These are phyloP conservation scores for Phytophthora pistaciae DNA, from an alignment of 352 stramenopile genomes.

Conservation along the genomic window DNA sequence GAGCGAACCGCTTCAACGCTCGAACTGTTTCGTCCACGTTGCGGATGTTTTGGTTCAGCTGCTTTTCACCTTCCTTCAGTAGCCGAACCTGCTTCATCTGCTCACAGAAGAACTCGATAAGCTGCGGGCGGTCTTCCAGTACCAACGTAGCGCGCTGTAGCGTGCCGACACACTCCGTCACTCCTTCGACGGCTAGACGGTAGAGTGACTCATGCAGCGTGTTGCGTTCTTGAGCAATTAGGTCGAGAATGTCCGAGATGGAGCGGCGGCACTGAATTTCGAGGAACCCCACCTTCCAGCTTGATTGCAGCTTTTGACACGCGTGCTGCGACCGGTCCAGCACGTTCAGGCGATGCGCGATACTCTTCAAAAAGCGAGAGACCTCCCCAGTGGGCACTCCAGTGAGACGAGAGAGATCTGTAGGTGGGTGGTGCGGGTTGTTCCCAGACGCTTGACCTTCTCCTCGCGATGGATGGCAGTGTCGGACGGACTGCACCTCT, in stretches of 20 bases:
- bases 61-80: conserved; percentile 62
- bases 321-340: conserved; percentile 67
- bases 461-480: conserved; percentile 1
- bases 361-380: conserved; percentile 51
- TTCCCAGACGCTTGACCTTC: not conserved
- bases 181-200: conserved; percentile 42
- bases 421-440: conserved; percentile 1
- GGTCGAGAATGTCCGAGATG: conserved; percentile 68
- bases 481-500: conserved; percentile 50
- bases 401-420: conserved; percentile 40
- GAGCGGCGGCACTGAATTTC: conserved; percentile 76
- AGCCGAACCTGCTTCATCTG: conserved; percentile 69
- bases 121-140: conserved; percentile 73
- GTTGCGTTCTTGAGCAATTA: conserved; percentile 61
- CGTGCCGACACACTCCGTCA: conserved; percentile 45
- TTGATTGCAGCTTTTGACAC: conserved; percentile 72
- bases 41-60: conserved; percentile 71
- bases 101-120: conserved; percentile 78
- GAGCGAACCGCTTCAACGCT: conserved; percentile 54
- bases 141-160: conserved; percentile 60
- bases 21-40: conserved; percentile 76
- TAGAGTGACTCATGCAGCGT: conserved; percentile 49
- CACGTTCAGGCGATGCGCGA: conserved; percentile 42
- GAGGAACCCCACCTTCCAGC: conserved; percentile 78
- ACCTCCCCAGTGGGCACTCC: conserved; percentile 50